A percentile compares a stretch with the other conserved stretches of the same genome.
phyloP scores from a whole-genome alignment of 352 stramenopile genomes.

The Globisporangium nagaii region DNA sequence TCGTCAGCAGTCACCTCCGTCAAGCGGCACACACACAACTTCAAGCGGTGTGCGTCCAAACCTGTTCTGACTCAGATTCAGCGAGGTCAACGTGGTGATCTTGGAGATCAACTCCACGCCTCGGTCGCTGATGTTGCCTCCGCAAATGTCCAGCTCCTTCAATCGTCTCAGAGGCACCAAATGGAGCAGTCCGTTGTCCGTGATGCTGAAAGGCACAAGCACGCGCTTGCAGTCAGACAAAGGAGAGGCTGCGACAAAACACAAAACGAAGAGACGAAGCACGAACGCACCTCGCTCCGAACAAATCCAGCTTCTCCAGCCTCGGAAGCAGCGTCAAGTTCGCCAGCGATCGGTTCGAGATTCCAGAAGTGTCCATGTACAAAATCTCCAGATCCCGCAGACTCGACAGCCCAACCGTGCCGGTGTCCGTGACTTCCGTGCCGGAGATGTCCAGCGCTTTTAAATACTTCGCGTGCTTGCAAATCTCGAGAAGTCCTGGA shows the following conservation, averaged over 20 bases:
- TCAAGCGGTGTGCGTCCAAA: constrained; percentile 2
- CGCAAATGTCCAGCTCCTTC: constrained; percentile 61
- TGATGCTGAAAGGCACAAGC: constrained; percentile 30
- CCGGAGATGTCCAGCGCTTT: constrained; percentile 60
- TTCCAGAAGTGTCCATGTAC: constrained; percentile 51
- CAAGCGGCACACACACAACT: not conserved
- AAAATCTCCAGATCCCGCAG: constrained; percentile 55
- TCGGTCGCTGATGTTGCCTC: constrained; percentile 58
- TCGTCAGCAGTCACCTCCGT: not conserved
- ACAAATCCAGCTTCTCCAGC: constrained; percentile 64
- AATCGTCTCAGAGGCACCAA: constrained; percentile 42
- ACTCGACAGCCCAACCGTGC: constrained; percentile 36
- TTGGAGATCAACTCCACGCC: constrained; percentile 74
- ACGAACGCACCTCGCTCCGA: constrained; percentile 57
- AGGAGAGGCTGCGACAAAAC: not conserved
- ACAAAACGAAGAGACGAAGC: not conserved
- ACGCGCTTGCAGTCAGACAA: not conserved
- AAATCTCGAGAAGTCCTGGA: constrained; percentile 52
- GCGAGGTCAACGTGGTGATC: constrained; percentile 57
- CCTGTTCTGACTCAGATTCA: constrained; percentile 84
- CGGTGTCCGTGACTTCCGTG: constrained; percentile 63
- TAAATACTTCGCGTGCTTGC: constrained; percentile 33
- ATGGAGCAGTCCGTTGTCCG: constrained; percentile 64
- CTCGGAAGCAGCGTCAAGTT: constrained; percentile 47
- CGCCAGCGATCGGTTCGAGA: constrained; percentile 57